Base-by-base conservation (phyloP, 192 early-diverging fungal species). In the Mortierella alpina region DNA sequence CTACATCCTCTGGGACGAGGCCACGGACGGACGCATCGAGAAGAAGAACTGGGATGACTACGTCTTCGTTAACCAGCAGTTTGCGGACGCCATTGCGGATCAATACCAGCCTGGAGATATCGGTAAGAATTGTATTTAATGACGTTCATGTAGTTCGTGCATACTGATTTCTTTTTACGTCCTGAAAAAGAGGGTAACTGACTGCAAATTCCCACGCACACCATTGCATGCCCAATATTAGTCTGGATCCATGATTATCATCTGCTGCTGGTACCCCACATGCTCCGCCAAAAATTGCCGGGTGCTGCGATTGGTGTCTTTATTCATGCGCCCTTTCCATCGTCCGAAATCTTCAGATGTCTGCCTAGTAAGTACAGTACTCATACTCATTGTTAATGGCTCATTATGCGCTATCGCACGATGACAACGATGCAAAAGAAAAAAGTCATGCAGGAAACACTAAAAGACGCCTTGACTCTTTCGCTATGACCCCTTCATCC, bases 221-320 rank as follows among this genome's bases (percentile, higher is more conserved):
- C 31, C 31, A 31, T 31, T 31, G 31, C 31, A 31, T 31, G 31
- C 31, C 31, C 31, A 31, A 31, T 31, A 17, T 22, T 71, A 84
- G 94, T 99, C 64, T 99, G 97, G 97, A 90, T 99, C 70, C 97
- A 99, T 79, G 97, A 99, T 83, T 99, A 99, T 82, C 97, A 99
- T 75, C 85, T 99, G 45, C 90, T 97, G 84, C 86, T 99, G 49
- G 92, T 99, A 12, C 97, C 97, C 17, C 83, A 88, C 63, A 90
- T 99, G 86, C 83, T 99, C 31, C 90, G 97, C 51, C 75, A 92
- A 80, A 84, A 84, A 41, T 63, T 96, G 15, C 97, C 97, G 1
- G 68, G 89, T 11, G 96, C 96, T 23, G 90, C 87, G 41, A 95
- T 99, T 58, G 97, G 96, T 12, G 91, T 99, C 70, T 99, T 98